Conservation (phyloP, 208 protist genomes). For the Leishmania tropica region DNA sequence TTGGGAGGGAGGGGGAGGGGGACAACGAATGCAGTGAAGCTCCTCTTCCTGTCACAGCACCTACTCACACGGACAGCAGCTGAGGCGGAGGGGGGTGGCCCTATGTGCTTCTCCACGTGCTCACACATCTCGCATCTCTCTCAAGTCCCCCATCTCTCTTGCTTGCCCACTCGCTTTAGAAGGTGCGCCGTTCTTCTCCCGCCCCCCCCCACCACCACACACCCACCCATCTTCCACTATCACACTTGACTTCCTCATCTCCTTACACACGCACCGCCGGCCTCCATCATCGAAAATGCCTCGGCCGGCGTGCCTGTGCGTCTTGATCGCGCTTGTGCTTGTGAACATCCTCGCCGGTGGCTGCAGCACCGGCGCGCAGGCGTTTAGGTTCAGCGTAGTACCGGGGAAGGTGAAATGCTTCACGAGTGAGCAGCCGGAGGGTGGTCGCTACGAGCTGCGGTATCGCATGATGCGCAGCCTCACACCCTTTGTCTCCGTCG, state of each 20-base stretch:
- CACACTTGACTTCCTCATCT: not conserved
- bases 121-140: not conserved
- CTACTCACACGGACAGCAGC: not conserved
- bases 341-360: slow-evolving; percentile 17
- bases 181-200: not conserved
- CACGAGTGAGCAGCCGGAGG: slow-evolving; percentile 49
- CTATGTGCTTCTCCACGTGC: not conserved
- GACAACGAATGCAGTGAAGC: not conserved
- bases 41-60: not conserved
- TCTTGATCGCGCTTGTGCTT: slow-evolving; percentile 9
- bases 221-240: not conserved
- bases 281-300: not conserved
- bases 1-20: too few species aligned
- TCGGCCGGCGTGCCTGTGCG: not conserved
- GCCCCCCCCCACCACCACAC: not conserved
- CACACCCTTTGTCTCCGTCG: slow-evolving; percentile 65
- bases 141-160: not conserved
- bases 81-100: not conserved
- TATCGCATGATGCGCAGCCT: slow-evolving; percentile 75
- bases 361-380: slow-evolving; percentile 10
- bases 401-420: slow-evolving; percentile 75
- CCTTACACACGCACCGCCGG: not conserved
- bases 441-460: slow-evolving; percentile 66
- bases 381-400: slow-evolving; percentile 65
- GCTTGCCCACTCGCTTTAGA: not conserved